Base-by-base conservation (phyloP, 371 early-diverging fungal genomes). In the Mortierella sp. region DNA sequence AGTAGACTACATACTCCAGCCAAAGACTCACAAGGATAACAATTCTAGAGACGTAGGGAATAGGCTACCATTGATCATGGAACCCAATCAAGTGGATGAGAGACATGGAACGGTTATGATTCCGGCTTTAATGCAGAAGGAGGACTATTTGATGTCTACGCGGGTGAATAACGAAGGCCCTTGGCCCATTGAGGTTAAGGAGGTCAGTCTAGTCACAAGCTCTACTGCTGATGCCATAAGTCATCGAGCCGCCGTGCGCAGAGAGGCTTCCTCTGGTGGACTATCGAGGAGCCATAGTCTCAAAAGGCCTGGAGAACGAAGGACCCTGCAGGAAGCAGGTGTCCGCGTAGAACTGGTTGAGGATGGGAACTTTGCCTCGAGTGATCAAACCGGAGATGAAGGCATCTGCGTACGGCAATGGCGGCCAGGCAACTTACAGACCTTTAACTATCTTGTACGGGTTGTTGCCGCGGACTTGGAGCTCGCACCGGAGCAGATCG, bases 131-230 rank as follows among this genome's bases (percentile, higher is more conserved):
- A 70, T 59, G 1, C 67, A 66, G 9, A 45, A 51, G 19, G 71
- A 76, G 24, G 24, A 48, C 9, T 76, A 76, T 18, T 38, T 76
- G 50, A 54, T 76, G 61, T 66, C 78, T 16, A 70, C 78, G 3
- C 58, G 70, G 10, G 58, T 76, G 38, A 69, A 70, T 38, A 76
- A 70, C 27, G 78, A 76, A 26, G 78, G 78, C 3, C 71, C 78
- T 0, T 76, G 78, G 78, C 67, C 71, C 1, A 67, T 76, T 5
- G 58, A 76, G 38, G 71, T 76, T 48, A 57, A 63, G 39, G 78
- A 70, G n/a, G 78, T 76, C 19, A 65, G 54, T 28, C 67, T 76
- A 14, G 39, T 70, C 14, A 47, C 66, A 13, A 57, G 62, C 18
- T 60, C 74, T 16, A 53, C 60, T 0, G 27, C 38, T 2, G 59